Evolutionary conservation across 2,329 filamentous ascomycete species (phyloP).

Genomic region (Eurotiales sp.): DNA sequence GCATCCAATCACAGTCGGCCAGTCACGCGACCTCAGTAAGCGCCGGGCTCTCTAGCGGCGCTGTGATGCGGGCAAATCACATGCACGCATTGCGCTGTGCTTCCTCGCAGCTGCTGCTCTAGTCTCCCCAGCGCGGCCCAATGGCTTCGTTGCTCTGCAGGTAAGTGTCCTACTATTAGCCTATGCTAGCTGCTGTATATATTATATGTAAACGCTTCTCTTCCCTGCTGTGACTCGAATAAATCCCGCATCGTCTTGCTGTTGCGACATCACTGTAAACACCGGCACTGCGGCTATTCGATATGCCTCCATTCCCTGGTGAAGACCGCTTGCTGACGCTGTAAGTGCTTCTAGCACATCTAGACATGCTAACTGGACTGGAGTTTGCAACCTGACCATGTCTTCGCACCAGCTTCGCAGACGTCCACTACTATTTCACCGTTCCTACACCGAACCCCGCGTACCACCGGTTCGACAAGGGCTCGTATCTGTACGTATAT

Average conservation of each 20-base stretch:
- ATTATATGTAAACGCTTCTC: not conserved
- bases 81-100: not conserved
- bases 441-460: constrained; percentile 52
- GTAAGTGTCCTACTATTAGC: constrained; percentile 1
- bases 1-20: not conserved
- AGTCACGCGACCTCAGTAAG: constrained; percentile 1
- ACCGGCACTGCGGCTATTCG: constrained; percentile 9
- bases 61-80: constrained; percentile 11
- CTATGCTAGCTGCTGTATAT: not conserved
- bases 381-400: constrained; percentile 13
- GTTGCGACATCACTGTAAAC: not conserved
- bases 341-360: constrained; percentile 30
- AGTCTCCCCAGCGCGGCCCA: constrained; percentile 12
- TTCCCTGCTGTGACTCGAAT: not conserved
- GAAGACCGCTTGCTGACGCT: constrained; percentile 46
- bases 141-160: constrained; percentile 4
- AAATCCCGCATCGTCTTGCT: not conserved
- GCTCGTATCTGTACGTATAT: constrained; percentile 63
- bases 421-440: constrained; percentile 62
- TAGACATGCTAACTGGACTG: not conserved
- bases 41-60: constrained; percentile 2
- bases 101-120: constrained; percentile 12
- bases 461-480: constrained; percentile 62
- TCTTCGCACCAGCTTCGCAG: constrained; percentile 51
- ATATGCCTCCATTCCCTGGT: constrained; percentile 45